Conservation (phyloP, 2,329 filamentous ascomycete species). For the Fusarium subtropicale region DNA sequence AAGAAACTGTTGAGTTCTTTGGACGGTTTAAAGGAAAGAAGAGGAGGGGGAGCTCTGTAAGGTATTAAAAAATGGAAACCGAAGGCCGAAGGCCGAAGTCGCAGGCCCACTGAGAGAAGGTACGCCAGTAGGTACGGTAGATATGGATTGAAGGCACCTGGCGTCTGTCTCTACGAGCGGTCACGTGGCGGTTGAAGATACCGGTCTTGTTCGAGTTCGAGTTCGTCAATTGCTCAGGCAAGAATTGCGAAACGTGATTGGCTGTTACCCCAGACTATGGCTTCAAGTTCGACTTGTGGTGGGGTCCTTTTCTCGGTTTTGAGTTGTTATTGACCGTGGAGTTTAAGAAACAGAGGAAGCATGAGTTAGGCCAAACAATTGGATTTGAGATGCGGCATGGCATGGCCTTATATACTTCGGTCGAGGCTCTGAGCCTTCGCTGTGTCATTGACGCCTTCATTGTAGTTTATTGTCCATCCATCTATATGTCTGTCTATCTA, state of each 20-base stretch:
- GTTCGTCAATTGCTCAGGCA: neutral
- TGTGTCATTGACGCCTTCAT: neutral
- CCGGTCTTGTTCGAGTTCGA: constrained; percentile 5
- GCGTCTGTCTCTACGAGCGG: constrained; percentile 19
- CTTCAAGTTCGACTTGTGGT: neutral
- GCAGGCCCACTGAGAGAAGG: constrained; percentile 1
- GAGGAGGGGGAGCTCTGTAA: constrained; percentile 35
- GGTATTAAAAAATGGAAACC: constrained; percentile 30
- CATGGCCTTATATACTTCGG: neutral
- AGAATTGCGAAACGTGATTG: constrained; percentile 12
- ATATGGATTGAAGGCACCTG: neutral
- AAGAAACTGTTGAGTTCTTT: constrained; percentile 20
- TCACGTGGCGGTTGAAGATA: constrained; percentile 27
- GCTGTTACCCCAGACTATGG: constrained; percentile 21
- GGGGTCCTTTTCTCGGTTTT: neutral
- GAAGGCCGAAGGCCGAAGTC: constrained; percentile 34
- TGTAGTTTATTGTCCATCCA: neutral
- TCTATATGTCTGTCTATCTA: too few species aligned
- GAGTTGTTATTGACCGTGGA: neutral
- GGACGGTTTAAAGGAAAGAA: constrained; percentile 29
- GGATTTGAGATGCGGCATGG: neutral
- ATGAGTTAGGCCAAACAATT: neutral
- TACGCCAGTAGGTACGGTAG: neutral
- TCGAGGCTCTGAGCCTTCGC: neutral
- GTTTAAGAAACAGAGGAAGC: neutral